These are phyloP conservation scores for Ascochyta pisi DNA, from an alignment of 2,329 filamentous ascomycete species.

Conservation along the genomic window DNA sequence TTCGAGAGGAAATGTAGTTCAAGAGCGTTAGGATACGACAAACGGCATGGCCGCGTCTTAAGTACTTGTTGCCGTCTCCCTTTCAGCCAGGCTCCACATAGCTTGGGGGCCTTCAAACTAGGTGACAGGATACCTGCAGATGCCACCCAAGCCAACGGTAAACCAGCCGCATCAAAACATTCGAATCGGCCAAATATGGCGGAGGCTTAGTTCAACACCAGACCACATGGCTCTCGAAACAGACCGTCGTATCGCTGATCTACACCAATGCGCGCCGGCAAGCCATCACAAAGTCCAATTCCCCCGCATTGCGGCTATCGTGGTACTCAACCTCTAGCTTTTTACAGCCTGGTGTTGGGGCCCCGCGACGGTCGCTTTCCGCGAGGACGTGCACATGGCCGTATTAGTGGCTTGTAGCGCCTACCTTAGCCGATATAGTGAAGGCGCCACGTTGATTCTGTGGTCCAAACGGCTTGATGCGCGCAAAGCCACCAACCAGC, in stretches of 20 bases:
- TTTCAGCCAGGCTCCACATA: slow-evolving; percentile 7
- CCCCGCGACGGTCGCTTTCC: slow-evolving; percentile 16
- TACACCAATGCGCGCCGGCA: neutral
- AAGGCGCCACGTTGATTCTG: neutral
- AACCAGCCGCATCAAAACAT: neutral
- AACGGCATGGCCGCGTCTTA: neutral
- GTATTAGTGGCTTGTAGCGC: slow-evolving; percentile 9
- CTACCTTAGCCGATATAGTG: slow-evolving; percentile 1
- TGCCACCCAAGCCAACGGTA: slow-evolving; percentile 11
- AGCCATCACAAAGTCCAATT: neutral
- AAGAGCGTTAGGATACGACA: neutral
- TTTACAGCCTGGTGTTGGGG: slow-evolving; percentile 12
- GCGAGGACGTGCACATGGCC: slow-evolving; percentile 11
- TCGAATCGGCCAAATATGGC: slow-evolving; percentile 12
- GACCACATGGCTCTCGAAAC: neutral
- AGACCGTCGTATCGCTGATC: neutral
- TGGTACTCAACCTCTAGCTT: slow-evolving; percentile 9
- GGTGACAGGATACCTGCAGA: slow-evolving; percentile 10
- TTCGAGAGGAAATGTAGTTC: neutral
- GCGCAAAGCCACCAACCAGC: no score
- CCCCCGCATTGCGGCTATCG: slow-evolving; percentile 18
- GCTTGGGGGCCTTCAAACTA: slow-evolving; percentile 15
- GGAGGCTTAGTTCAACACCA: neutral
- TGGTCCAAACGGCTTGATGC: neutral
- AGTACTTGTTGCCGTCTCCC: neutral